Evolutionary conservation across 2,329 filamentous ascomycete species (phyloP).

Genomic region (Ophidiomyces ophidiicola): DNA sequence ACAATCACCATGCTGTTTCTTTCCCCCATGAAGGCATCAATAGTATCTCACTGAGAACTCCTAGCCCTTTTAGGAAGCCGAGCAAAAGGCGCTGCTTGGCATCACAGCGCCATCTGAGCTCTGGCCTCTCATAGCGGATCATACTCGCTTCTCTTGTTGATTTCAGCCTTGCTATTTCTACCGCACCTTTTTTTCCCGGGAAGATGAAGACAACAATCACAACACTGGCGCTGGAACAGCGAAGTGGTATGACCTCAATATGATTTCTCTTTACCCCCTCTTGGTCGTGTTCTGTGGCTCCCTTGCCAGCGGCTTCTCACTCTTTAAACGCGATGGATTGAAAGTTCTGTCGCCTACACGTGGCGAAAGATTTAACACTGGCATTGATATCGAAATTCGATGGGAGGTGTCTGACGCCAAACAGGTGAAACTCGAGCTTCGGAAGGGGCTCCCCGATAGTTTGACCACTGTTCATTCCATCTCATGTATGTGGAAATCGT

Average conservation of each 20-base stretch:
- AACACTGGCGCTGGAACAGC: not conserved
- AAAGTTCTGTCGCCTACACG: conserved; percentile 7
- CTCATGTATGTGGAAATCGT: conserved; percentile 11
- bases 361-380: conserved; percentile 12
- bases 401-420: conserved; percentile 9
- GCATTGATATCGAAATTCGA: conserved; percentile 12
- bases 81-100: not conserved
- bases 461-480: conserved; percentile 13
- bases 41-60: too few species aligned
- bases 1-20: too few species aligned
- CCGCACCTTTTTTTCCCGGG: too few species aligned
- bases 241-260: not conserved
- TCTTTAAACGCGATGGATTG: conserved; percentile 10
- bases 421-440: conserved; percentile 10
- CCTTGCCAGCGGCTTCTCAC: conserved; percentile 2
- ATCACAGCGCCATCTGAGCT: not conserved
- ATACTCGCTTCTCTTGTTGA: not conserved
- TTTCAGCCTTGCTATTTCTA: too few species aligned
- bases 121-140: not conserved
- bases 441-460: conserved; percentile 11
- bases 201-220: not conserved
- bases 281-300: conserved; percentile 1
- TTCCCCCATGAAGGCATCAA: too few species aligned
- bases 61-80: too few species aligned
- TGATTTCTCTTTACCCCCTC: not conserved